Evolutionary conservation across 73 alveolate species (phyloP).

Genomic region (Paramecium caudatum): DNA sequence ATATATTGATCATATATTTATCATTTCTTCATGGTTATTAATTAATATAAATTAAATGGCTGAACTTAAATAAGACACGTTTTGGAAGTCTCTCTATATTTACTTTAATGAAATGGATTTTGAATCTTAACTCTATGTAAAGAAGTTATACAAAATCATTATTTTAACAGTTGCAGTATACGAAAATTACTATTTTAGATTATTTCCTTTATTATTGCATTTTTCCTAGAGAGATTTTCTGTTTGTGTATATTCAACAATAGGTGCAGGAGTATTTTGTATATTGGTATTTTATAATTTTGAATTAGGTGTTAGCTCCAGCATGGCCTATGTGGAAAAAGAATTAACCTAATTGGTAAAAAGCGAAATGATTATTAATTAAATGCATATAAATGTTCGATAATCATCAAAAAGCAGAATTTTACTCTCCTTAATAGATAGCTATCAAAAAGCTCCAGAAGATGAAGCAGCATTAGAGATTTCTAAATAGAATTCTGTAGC

Average conservation of each 20-base stretch:
- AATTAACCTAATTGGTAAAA: constrained; percentile 50
- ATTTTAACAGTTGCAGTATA: constrained; percentile 27
- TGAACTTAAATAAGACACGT: constrained; percentile 54
- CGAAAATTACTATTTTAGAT: constrained; percentile 9
- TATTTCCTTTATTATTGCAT: constrained; percentile 31
- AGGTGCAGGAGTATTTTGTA: constrained; percentile 60
- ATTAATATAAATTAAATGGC: constrained; percentile 25
- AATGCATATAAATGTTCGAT: constrained; percentile 36
- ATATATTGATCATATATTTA: not conserved
- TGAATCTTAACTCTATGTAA: constrained; percentile 10
- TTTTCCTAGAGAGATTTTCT: constrained; percentile 40
- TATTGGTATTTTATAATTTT: not conserved
- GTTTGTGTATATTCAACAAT: constrained; percentile 49
- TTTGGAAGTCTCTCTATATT: constrained; percentile 45
- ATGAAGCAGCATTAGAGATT: not conserved
- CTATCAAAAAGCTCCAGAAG: constrained; percentile 29
- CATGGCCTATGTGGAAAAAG: constrained; percentile 67
- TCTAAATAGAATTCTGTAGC: constrained; percentile 26
- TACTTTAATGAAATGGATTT: constrained; percentile 68
- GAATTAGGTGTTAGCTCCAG: constrained; percentile 60
- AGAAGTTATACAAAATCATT: constrained; percentile 17
- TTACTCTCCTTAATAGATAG: constrained; percentile 25
- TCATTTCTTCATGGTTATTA: not conserved
- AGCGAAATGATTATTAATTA: constrained; percentile 6
- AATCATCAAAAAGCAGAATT: constrained; percentile 59